phyloP scores from a whole-genome alignment of 768 basidiomycete genomes.

The Dentipellis sp. region DNA sequence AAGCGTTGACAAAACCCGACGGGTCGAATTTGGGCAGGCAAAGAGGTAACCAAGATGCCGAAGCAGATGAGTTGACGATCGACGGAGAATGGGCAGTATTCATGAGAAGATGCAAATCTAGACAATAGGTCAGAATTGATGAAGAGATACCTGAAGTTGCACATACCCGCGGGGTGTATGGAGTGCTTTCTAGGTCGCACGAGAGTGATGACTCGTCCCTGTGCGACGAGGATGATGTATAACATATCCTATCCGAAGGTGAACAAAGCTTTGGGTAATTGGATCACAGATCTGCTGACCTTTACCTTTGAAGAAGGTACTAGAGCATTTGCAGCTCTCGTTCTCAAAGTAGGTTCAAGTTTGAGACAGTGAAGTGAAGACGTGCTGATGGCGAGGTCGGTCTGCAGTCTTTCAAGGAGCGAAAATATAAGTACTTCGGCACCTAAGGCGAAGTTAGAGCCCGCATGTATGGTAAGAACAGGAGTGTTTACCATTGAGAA shows the following conservation, averaged over 20 bases:
- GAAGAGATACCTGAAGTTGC: not conserved
- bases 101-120: constrained; percentile 86
- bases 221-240: constrained; percentile 81
- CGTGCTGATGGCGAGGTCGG: constrained; percentile 73
- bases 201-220: constrained; percentile 73
- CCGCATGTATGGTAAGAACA: not conserved
- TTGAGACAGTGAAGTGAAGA: constrained; percentile 77
- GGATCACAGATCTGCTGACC: constrained; percentile 31
- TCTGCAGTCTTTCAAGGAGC: constrained; percentile 59
- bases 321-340: constrained; percentile 71
- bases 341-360: constrained; percentile 59
- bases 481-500: constrained; percentile 40
- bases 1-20: constrained; percentile 84
- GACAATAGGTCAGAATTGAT: constrained; percentile 1
- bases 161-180: constrained; percentile 82
- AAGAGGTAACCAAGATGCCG: constrained; percentile 90
- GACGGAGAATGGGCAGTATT: constrained; percentile 86
- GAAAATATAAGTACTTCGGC: constrained; percentile 75
- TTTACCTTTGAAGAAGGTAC: constrained; percentile 76
- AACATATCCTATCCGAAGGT: constrained; percentile 66
- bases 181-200: constrained; percentile 89
- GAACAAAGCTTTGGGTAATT: not conserved
- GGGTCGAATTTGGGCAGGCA: constrained; percentile 94
- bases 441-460: constrained; percentile 34
- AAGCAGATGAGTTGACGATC: constrained; percentile 62